Base-by-base conservation (phyloP, 331 rosid species). In the Erythrophleum ivorense region DNA sequence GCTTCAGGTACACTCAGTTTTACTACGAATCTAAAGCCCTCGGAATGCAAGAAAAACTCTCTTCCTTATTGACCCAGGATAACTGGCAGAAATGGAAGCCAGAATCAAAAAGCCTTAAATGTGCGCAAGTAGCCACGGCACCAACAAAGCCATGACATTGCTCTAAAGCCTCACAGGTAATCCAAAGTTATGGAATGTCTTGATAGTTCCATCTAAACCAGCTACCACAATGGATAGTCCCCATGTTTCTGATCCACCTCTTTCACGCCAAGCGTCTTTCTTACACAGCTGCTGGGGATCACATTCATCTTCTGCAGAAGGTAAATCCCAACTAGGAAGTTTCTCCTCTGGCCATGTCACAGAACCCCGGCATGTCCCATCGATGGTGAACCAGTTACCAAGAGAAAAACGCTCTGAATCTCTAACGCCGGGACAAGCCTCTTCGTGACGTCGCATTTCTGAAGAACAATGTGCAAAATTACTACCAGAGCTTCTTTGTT, bases 171-270 rank as follows among this genome's bases (percentile, higher is more conserved):
- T 89, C 57, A 87, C 73, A 0, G 98, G 98, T 81, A 95, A 83
- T 88, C 98, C 96, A 65, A 91, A 95, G 88, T 95, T 95, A 79
- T 93, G 97, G 84, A 93, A 88, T 73, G 95, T 95, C 76, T 87
- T 89, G 62, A 95, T 95, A 59, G 83, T 91, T 78, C 98, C 98
- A 84, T 95, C 96, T 49, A 70, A 85, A 79, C 93, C 89, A 2
- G 93, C 96, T 1, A 92, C 83, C 49, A 91, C 94, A 49, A 95
- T 86, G 54, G 85, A 83, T 14, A 89, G 90, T 31, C 91, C 94
- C 91, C 92, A 91, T 7, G 87, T 76, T 49, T 91, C 88, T 2
- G 88, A 84, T 9, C 41, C 49, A 45, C 70, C 15, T 2, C 15
- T 46, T 13, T 46, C 78, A 48, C 52, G 70, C 13, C 59, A 45